phyloP scores from a whole-genome alignment of 306 rosid genomes.

The Cajanus cajan region DNA sequence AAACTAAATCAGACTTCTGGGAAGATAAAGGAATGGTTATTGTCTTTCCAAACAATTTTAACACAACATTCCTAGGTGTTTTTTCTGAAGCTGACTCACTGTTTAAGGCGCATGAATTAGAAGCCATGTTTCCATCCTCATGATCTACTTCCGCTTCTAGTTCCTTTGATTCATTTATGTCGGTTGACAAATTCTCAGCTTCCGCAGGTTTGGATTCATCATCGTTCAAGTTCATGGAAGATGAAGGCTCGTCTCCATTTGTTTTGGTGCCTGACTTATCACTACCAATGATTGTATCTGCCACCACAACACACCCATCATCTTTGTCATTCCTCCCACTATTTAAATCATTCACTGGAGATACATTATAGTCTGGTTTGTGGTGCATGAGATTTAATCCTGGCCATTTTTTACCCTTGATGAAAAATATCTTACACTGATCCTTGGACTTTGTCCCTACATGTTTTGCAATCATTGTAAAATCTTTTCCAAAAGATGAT shows the following conservation, averaged over 20 bases:
- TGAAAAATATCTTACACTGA: conserved; percentile 81
- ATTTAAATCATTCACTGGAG: conserved; percentile 49
- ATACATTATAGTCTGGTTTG: conserved; percentile 41
- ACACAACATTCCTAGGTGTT: conserved; percentile 41
- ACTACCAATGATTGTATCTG: conserved; percentile 32
- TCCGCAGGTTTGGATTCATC: conserved; percentile 50
- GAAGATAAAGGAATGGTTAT: conserved; percentile 49
- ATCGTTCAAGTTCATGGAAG: conserved; percentile 30
- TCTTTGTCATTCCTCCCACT: conserved; percentile 74
- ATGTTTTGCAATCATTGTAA: conserved; percentile 52
- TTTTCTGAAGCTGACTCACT: too few relatives aligned
- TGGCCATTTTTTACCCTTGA: conserved; percentile 78
- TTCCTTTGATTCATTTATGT: conserved; percentile 11
- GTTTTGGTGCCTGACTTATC: conserved; percentile 51
- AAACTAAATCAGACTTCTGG: conserved; percentile 36
- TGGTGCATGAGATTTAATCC: conserved; percentile 55
- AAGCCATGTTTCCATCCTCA: too few relatives aligned
- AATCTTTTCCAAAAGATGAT: conserved; percentile 71
- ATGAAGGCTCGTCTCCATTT: conserved; percentile 42
- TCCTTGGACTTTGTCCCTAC: conserved; percentile 64
- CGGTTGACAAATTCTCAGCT: conserved; percentile 35
- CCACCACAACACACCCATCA: conserved; percentile 29
- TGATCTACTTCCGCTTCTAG: too few relatives aligned
- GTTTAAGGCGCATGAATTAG: too few relatives aligned
- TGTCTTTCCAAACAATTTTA: conserved; percentile 81